Conservation (phyloP, 148 eudicot species). For the Heliosperma pusillum region DNA sequence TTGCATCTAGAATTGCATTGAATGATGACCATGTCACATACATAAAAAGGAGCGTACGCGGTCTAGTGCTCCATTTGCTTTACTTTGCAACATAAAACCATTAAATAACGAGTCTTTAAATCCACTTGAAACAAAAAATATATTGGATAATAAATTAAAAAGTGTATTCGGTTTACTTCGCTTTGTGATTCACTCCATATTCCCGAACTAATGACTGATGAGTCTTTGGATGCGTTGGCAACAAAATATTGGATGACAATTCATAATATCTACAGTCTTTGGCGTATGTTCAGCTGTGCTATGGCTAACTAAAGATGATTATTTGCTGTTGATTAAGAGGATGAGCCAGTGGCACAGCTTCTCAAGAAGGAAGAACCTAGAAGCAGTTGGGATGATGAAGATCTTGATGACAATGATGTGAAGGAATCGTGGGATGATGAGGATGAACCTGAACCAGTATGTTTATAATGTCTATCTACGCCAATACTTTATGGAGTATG, state of each 20-base stretch:
- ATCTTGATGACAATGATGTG: conserved; percentile 71
- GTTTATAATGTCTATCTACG: neutral
- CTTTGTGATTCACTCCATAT: neutral
- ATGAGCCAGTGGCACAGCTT: conserved; percentile 45
- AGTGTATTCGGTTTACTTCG: neutral
- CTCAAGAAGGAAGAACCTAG: conserved; percentile 49
- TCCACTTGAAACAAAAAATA: neutral
- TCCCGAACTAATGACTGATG: neutral
- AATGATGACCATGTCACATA: neutral
- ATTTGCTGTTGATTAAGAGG: conserved; percentile 43
- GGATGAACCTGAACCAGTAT: conserved; percentile 81
- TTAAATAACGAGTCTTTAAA: neutral
- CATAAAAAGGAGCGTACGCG: neutral
- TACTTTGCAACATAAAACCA: neutral
- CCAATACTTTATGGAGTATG: neutral
- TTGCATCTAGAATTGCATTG: neutral
- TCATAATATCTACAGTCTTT: neutral
- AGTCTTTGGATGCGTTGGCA: no score
- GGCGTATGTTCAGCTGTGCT: neutral
- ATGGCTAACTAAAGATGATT: neutral
- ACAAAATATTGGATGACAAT: neutral
- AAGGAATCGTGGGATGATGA: conserved; percentile 99
- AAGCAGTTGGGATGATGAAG: conserved; percentile 89
- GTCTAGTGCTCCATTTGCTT: neutral
- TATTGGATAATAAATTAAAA: no score